These are phyloP conservation scores for Phaeomoniella chlamydospora DNA, from an alignment of 2,329 filamentous ascomycete species.

Conservation along the genomic window DNA sequence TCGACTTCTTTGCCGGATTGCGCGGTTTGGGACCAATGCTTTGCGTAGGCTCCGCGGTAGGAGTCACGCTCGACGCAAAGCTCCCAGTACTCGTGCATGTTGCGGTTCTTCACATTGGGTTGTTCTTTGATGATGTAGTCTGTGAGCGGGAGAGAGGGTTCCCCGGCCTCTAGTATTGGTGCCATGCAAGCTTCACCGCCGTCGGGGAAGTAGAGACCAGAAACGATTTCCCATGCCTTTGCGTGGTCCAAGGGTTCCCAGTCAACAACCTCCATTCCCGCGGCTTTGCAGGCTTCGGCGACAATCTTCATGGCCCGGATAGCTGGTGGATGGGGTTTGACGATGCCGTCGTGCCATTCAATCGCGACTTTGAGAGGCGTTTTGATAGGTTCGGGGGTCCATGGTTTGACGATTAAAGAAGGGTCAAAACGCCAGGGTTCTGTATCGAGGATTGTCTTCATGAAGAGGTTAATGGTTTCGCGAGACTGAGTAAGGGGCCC, in stretches of 20 bases:
- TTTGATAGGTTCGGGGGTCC: conserved; percentile 22
- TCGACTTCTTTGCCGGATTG: conserved; percentile 10
- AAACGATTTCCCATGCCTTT: conserved; percentile 29
- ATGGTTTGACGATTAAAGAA: conserved; percentile 37
- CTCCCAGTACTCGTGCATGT: conserved; percentile 20
- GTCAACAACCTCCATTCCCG: conserved; percentile 38
- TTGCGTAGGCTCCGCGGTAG: conserved; percentile 29
- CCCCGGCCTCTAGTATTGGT: conserved; percentile 36
- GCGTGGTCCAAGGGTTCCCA: conserved; percentile 34
- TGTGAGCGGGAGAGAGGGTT: conserved; percentile 44
- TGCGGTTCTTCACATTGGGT: conserved; percentile 27
- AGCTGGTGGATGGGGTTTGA: conserved; percentile 52
- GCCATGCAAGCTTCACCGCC: conserved; percentile 39
- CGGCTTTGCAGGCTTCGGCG: conserved; percentile 21
- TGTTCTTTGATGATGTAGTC: conserved; percentile 45
- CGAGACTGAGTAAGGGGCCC: conserved; percentile 41
- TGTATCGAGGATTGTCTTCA: conserved; percentile 22
- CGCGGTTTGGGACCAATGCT: conserved; percentile 29
- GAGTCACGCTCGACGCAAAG: conserved; percentile 19
- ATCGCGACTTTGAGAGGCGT: conserved; percentile 40
- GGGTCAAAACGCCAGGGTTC: conserved; percentile 40
- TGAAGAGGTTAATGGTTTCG: conserved; percentile 29
- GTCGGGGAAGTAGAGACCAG: conserved; percentile 43
- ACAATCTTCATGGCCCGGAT: conserved; percentile 37
- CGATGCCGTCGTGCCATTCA: conserved; percentile 49